Evolutionary conservation across 1,139 yeast species (phyloP), one percentile per base, ranked within the genome.

Genomic region (Yamadazyma membranifaciens): DNA sequence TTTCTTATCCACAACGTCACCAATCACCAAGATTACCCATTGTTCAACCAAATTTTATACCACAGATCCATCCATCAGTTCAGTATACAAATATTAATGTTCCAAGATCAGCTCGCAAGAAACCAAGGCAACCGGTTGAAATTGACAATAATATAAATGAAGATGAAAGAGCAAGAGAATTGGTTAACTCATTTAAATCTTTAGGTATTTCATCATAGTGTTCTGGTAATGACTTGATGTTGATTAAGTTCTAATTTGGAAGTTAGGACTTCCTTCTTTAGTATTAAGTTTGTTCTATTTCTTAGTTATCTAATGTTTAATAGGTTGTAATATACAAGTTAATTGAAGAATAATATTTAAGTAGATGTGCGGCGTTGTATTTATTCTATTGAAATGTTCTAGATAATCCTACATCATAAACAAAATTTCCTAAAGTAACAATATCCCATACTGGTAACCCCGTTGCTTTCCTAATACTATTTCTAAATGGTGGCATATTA

Each of bases 121-220:
- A 39, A 22, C 34, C 26, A 28, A 45, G 37, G 5, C 20, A 34
- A 31, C 17, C 26, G 3, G 26, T 12, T 15, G 11, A 16, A 3
- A 25, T 26, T 13, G 44, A 37, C 17, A 31, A 45, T 7, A 20
- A 5, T 20, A 25, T 54, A 25, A 51, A 52, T 38, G 67, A 62
- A 30, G 66, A 62, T 30, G 58, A 60, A 36, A 58, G 54, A 41
- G 67, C 67, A 3, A 48, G 67, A 22, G 65, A 62, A 10, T 51
- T 63, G 48, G 65, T 62, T 1, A 53, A 60, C 31, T 59, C 67
- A 4, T 56, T 63, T 38, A 51, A 50, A 30, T 41, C 47, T 14
- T 42, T 50, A 33, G 54, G 51, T 4, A 48, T 47, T 9, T 44
- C 52, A 3, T 47, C 47, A 3, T 45, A 32, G 14, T 5, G 24